Percentiles rank a stretch among this genome's conserved stretches.
Conservation (phyloP, 768 basidiomycete species). For the Lactarius deliciosus region DNA sequence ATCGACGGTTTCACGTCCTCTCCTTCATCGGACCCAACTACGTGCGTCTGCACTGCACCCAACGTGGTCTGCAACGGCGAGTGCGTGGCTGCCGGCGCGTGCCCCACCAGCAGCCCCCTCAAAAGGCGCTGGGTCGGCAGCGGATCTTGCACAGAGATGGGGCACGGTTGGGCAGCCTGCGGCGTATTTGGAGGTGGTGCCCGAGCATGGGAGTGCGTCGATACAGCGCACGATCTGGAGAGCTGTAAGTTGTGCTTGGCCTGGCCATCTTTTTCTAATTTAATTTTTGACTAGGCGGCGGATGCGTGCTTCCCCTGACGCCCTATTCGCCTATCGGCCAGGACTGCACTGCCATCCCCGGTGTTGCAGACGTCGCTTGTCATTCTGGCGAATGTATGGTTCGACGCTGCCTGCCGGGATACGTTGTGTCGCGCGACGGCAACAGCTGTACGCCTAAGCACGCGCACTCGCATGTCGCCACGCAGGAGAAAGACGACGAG, state of each 20-base stretch:
- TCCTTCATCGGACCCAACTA: constrained; percentile 38
- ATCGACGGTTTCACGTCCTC: constrained; percentile 41
- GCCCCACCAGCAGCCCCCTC: constrained; percentile 34
- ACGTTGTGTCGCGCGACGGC: constrained; percentile 30
- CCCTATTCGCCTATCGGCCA: constrained; percentile 38
- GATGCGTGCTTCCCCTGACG: constrained; percentile 43
- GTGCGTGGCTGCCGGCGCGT: constrained; percentile 36
- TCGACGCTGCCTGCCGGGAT: constrained; percentile 47
- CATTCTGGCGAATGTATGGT: constrained; percentile 44
- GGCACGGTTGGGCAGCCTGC: constrained; percentile 42
- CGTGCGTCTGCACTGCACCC: constrained; percentile 46
- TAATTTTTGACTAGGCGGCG: constrained; percentile 37
- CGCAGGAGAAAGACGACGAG: not conserved
- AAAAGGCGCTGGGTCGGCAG: constrained; percentile 39
- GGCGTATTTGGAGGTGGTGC: constrained; percentile 42
- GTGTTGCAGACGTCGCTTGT: constrained; percentile 52
- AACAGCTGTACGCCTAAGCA: constrained; percentile 26
- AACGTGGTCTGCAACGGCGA: constrained; percentile 50
- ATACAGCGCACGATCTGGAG: constrained; percentile 49
- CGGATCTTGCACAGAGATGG: constrained; percentile 15
- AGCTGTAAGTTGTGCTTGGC: constrained; percentile 44
- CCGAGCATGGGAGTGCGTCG: constrained; percentile 50
- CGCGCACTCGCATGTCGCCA: not conserved
- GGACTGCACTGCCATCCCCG: constrained; percentile 51
- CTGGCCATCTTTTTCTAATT: too few relatives aligned